Evolutionary conservation across 257 asterid species (phyloP), one percentile per base, ranked within the genome.

Genomic region (Ophiorrhiza pumila): DNA sequence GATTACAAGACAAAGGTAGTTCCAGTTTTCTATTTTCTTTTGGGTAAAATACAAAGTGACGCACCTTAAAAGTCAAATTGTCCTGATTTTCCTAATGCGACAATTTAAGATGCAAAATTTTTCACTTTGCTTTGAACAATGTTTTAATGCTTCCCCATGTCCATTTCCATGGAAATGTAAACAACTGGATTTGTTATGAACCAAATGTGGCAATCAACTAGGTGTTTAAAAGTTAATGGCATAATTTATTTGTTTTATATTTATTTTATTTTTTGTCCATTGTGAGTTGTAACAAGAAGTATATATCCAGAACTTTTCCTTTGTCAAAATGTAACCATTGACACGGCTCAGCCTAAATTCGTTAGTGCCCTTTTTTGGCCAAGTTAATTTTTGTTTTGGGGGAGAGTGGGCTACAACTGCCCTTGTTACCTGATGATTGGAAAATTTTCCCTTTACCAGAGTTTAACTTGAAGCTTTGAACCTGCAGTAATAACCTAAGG

Each of bases 1-100:
- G 84, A 84, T 78, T 84, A 87, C 90, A 90, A 81, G 82, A 89
- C 96, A 31, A 94, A 91, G 98, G 97, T 94, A 77, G 66, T 63
- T 29, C 9, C 20, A 67, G 29, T 42, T 66, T 1, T 29, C 66
- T 31, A 52, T 70, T 46, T 15, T 61, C 39, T 65, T 29, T 47
- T 41, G 35, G 73, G 5, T 34, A 29, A 50, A 68, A 29, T 7
- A 68, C 32, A 37, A 22, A 63, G 35, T 47, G 15, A 8, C 56
- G 2, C 45, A 17, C 46, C 18, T 34, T 25, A 5, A 14, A 25
- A 65, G 62, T 13, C 17, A 14, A 31, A 43, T 7, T 42, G 15
- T 47, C 53, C 43, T 20, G 46, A 67, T 41, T 29, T 67, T 67
- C 43, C 9, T n/a, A 20, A 5, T 18, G 5, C 45, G 53, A 11